Base-by-base conservation (phyloP, 805 yeast genomes). In the Candida ponderosae region DNA sequence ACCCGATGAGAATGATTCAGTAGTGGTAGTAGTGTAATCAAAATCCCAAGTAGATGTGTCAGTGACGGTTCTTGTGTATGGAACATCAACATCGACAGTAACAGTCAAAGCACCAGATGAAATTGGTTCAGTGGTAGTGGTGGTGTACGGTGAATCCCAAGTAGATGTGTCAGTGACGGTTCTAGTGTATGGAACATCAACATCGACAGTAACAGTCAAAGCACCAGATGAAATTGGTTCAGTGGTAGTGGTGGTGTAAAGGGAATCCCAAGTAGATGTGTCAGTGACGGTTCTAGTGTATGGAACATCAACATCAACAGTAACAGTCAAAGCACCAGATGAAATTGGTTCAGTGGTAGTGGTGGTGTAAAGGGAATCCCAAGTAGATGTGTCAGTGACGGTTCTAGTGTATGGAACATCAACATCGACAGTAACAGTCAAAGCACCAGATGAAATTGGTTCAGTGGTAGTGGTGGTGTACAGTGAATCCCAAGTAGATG, bases 301-400 rank as follows among this genome's bases (percentile, higher is more conserved):
- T 14, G 20, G 30, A 26, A 17, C 26, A 29, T 31, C 23, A n/a
- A 37, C 34, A 18, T 37, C 27, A 28, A 30, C 19, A 16, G 40
- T 33, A 2, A 32, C 19, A 13, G 39, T 20, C 21, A 36, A 31
- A 23, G 31, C 34, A 17, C 31, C 29, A 10, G 40, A 31, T 9
- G 38, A 14, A 6, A 21, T 17, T 11, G 44, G 24, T 9, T 35
- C 18, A 18, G 41, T 27, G 13, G 35, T 32, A 18, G 29, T 31
- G 15, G 37, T 36, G 16, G 23, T 37, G 19, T 35, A 35, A 8
- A 20, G 35, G 19, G 24, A 37, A 30, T 24, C 20, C 8, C 43
- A 24, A 10, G 31, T 18, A 21, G 14, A 8, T 11, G 34, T 19
- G 21, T 35, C 18, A 15, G 37, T 32, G 10, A 24, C 18, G 14